Base-by-base conservation (phyloP, 208 protist species). In the Endotrypanum monterogeii region DNA sequence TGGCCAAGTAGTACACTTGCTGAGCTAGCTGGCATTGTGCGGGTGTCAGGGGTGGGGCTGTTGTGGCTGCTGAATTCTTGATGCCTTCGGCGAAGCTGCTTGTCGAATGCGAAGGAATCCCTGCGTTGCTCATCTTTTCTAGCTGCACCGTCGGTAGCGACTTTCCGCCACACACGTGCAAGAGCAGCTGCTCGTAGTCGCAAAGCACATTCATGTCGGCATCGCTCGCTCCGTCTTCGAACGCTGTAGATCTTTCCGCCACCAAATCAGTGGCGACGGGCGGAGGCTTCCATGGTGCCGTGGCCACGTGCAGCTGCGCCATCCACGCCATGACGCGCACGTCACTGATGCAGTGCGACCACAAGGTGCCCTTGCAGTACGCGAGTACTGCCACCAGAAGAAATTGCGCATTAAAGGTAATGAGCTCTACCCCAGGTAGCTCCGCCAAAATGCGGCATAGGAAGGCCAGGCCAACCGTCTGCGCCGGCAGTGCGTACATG, bases 301-400 rank as follows among this genome's bases (percentile, higher is more conserved):
- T 48, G 48, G 55, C 50, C 28, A 81, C 32, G 50, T 81, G 76
- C 71, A 81, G 57, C 67, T 79, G 82, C 61, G 75, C 72, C 90
- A 95, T 94, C 91, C 93, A 97, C 58, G 85, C 84, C 90, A 95
- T 95, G 30, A 94, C 72, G 52, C 90, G 93, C 30, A 94, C 83
- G 67, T 97, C 93, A 67, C 84, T 94, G 28, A 97, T 71, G 70
- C 89, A 94, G 48, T 89, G 79, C 61, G 89, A 93, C 73, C 71
- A 82, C 50, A 88, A 54, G 12, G 74, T 82, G 18, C 91, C 88
- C 57, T 80, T 76, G 57, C 67, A 70, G 78, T 84, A 79, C 8
- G 83, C 83, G 51, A 95, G 76, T 39, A 95, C 72, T 52, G 85
- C 44, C 35, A 97, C 74, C 60, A 95, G 67, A 25, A 94, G 48